Evolutionary conservation across 352 stramenopile genomes (phyloP).

Genomic region (Phytophthora boehmeriae): DNA sequence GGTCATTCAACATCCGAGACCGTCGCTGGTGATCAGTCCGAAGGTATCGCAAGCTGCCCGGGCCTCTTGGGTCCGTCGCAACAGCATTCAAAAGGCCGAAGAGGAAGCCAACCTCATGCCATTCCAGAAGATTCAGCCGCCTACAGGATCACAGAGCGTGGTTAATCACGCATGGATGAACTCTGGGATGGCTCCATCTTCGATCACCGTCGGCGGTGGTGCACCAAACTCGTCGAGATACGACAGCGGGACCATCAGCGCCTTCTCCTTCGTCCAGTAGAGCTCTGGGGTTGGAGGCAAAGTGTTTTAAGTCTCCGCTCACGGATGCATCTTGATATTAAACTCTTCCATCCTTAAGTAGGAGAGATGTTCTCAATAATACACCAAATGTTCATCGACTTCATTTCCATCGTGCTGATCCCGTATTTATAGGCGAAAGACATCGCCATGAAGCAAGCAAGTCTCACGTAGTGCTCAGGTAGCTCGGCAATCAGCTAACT

Average conservation of each 20-base stretch:
- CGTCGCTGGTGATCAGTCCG: constrained; percentile 35
- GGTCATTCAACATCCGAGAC: constrained; percentile 2
- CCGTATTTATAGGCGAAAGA: constrained; percentile 25
- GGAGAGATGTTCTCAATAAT: constrained; percentile 15
- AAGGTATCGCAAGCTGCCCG: constrained; percentile 46
- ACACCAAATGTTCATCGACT: constrained; percentile 16
- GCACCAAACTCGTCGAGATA: constrained; percentile 12
- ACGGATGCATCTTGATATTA: background rate
- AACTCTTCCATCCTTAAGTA: constrained; percentile 9
- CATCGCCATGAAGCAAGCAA: background rate
- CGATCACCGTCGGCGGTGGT: constrained; percentile 9
- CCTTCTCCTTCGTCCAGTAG: constrained; percentile 42
- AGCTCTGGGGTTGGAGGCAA: background rate
- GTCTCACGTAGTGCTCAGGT: background rate
- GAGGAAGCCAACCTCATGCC: constrained; percentile 39
- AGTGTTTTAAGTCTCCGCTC: background rate
- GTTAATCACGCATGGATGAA: constrained; percentile 21
- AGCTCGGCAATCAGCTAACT: background rate
- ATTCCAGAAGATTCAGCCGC: constrained; percentile 29
- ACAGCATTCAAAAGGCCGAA: constrained; percentile 22
- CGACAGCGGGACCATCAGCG: constrained; percentile 28
- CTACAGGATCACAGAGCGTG: constrained; percentile 5
- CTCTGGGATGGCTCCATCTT: constrained; percentile 13
- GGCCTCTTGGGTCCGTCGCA: constrained; percentile 49
- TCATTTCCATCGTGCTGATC: constrained; percentile 4